Evolutionary conservation across 345 rosid species (phyloP).

Genomic region (Heritiera fomes): DNA sequence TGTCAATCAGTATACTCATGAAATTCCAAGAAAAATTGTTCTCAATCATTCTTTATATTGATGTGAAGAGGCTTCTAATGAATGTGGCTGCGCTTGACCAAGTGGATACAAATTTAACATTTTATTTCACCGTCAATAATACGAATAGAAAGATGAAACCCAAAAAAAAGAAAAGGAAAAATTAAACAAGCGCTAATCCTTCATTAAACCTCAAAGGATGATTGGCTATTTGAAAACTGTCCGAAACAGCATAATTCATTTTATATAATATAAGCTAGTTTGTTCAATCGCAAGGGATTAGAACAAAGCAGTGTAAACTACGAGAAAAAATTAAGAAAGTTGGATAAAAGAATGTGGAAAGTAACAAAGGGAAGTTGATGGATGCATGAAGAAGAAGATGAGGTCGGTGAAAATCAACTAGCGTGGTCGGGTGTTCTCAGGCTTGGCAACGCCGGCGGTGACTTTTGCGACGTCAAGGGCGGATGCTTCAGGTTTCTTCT

Average conservation of each 20-base stretch:
- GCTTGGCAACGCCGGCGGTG: constrained; percentile 39
- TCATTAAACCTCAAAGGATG: neutral
- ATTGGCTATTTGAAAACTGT: neutral
- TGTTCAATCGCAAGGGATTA: neutral
- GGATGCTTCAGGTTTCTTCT: constrained; percentile 57
- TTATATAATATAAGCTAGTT: neutral
- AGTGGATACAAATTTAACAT: neutral
- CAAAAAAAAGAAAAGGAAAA: too few relatives aligned
- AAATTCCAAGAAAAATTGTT: neutral
- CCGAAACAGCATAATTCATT: neutral
- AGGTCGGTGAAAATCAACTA: neutral
- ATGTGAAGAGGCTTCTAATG: neutral
- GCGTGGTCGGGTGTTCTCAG: constrained; percentile 53
- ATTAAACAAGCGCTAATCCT: neutral
- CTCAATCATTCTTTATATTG: neutral
- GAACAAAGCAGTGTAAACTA: neutral
- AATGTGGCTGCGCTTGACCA: neutral
- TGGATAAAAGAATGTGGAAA: neutral
- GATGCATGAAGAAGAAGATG: constrained; percentile 1
- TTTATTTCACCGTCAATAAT: neutral
- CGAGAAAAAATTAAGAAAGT: neutral
- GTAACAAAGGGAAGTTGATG: neutral
- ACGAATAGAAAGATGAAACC: neutral
- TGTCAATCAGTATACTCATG: neutral
- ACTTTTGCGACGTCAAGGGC: constrained; percentile 77